These are phyloP conservation scores for Colletotrichum godetiae DNA, from an alignment of 2,329 filamentous ascomycete genomes.

Conservation along the genomic window DNA sequence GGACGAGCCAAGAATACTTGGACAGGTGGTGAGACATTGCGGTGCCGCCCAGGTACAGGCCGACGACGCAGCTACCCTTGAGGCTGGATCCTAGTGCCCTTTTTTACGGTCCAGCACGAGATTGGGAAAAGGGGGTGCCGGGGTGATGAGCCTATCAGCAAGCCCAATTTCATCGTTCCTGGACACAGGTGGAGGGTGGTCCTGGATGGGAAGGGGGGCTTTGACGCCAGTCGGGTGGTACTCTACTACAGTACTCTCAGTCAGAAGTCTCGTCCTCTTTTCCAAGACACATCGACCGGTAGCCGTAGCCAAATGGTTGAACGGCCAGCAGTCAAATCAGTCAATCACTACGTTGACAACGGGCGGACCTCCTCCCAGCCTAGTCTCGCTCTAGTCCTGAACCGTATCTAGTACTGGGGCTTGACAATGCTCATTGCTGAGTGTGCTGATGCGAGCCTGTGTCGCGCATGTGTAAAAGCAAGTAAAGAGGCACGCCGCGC, in stretches of 20 bases:
- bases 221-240: slow-evolving; percentile 6
- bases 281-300: background rate
- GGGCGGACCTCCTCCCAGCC: slow-evolving; percentile 6
- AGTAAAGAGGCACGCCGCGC: slow-evolving; percentile 13
- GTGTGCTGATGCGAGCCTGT: background rate
- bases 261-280: background rate
- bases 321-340: slow-evolving; percentile 22
- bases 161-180: slow-evolving; percentile 27
- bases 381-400: slow-evolving; percentile 12
- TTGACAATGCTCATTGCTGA: background rate
- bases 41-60: slow-evolving; percentile 33
- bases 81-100: slow-evolving; percentile 19
- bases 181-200: slow-evolving; percentile 7
- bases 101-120: slow-evolving; percentile 16
- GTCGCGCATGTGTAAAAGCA: slow-evolving; percentile 12
- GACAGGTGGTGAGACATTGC: slow-evolving; percentile 31
- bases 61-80: slow-evolving; percentile 31
- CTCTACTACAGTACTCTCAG: background rate
- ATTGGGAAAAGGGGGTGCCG: slow-evolving; percentile 35
- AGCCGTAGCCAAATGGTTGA: slow-evolving; percentile 16
- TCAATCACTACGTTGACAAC: slow-evolving; percentile 22
- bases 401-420: background rate
- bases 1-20: slow-evolving; percentile 31
- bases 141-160: slow-evolving; percentile 28
- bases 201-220: background rate